Percentiles rank a stretch among this genome's conserved stretches.
phyloP scores from a whole-genome alignment of 2,329 filamentous ascomycete genomes.

The Aspergillus fischeri region DNA sequence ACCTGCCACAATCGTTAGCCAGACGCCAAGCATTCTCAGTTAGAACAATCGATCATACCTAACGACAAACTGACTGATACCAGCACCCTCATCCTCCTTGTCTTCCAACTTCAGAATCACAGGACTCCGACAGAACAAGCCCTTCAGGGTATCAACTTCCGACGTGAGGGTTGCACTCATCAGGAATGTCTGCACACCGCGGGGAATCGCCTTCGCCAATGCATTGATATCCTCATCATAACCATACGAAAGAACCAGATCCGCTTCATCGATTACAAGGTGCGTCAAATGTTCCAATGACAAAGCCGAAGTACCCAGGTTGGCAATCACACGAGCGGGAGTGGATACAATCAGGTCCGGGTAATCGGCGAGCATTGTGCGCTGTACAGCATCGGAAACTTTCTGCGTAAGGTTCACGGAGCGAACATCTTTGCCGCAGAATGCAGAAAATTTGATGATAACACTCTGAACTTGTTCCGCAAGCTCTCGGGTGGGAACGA shows the following conservation, averaged over 20 bases:
- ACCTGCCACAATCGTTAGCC: constrained; percentile 45
- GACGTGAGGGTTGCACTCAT: constrained; percentile 90
- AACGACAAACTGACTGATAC: constrained; percentile 81
- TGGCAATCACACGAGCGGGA: constrained; percentile 74
- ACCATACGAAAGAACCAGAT: constrained; percentile 88
- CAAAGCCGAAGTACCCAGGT: constrained; percentile 69
- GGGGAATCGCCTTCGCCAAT: constrained; percentile 72
- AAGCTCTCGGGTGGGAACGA: constrained; percentile 91
- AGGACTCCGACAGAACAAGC: constrained; percentile 78
- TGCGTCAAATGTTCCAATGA: constrained; percentile 67
- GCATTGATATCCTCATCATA: constrained; percentile 86
- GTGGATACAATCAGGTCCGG: constrained; percentile 92
- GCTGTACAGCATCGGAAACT: constrained; percentile 81
- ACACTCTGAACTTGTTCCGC: constrained; percentile 84
- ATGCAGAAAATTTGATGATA: constrained; percentile 70
- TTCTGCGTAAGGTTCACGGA: constrained; percentile 86
- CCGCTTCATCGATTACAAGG: constrained; percentile 89
- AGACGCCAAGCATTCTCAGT: constrained; percentile 11
- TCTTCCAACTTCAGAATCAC: constrained; percentile 78
- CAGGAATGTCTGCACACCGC: constrained; percentile 82
- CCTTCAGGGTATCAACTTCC: constrained; percentile 81
- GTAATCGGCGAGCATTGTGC: constrained; percentile 75
- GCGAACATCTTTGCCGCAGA: constrained; percentile 78
- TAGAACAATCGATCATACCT: constrained; percentile 48
- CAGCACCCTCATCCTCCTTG: constrained; percentile 69